phyloP scores from a whole-genome alignment of 257 asterid species.

The Plantago major region DNA sequence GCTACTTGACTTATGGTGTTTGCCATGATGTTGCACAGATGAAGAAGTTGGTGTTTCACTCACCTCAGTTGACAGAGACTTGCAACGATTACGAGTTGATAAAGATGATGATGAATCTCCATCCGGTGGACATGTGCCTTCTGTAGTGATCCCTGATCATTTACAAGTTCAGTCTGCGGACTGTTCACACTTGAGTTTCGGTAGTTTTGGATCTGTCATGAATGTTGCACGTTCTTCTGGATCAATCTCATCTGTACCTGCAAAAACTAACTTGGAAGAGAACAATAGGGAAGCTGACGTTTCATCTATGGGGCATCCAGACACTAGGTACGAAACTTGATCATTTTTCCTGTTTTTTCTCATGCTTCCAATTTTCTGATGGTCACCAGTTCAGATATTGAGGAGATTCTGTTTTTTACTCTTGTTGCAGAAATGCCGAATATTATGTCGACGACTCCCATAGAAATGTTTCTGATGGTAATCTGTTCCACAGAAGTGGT shows the following conservation, averaged over 20 bases:
- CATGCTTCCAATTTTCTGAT: conserved; percentile 1
- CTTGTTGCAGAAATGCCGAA: conserved; percentile 61
- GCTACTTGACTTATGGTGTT: background rate
- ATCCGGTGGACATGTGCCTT: conserved; percentile 54
- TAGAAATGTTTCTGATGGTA: conserved; percentile 62
- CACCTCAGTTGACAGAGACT: conserved; percentile 57
- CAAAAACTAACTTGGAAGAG: conserved; percentile 51
- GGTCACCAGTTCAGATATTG: background rate
- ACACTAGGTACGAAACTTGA: conserved; percentile 41
- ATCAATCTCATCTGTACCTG: conserved; percentile 46
- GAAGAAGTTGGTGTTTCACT: conserved; percentile 52
- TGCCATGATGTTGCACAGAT: conserved; percentile 29
- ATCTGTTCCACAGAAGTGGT: conserved; percentile 60
- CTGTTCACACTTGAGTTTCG: conserved; percentile 90
- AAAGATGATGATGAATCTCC: conserved; percentile 45
- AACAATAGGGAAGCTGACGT: conserved; percentile 40
- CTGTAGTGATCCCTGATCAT: conserved; percentile 87
- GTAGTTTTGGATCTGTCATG: conserved; percentile 75
- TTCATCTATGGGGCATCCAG: conserved; percentile 51
- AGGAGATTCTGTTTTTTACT: conserved; percentile 7
- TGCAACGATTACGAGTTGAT: conserved; percentile 59
- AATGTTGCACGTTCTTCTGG: conserved; percentile 43
- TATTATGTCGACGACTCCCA: conserved; percentile 69
- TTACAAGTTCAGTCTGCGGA: conserved; percentile 76
- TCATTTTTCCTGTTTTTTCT: conserved; percentile 6